Evolutionary conservation across 78 protist genomes (phyloP).

Genomic region (Cavenderia fasciculata): DNA sequence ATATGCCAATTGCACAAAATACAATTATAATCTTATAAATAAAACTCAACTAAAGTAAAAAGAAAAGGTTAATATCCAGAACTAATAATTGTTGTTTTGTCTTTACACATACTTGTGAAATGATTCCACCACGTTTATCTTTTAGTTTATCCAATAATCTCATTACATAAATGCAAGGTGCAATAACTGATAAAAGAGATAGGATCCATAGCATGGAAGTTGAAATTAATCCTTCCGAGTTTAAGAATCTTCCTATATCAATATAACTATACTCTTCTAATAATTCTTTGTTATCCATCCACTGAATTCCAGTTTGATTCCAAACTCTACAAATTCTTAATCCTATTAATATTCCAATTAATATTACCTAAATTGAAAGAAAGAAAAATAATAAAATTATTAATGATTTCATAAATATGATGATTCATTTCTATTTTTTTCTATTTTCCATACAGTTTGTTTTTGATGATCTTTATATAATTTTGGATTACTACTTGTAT

Average conservation of each 20-base stretch:
- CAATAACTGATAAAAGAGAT: conserved; percentile 6
- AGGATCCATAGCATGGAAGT: not conserved
- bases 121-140: conserved; percentile 40
- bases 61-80: not conserved
- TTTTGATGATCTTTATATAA: not conserved
- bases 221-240: not conserved
- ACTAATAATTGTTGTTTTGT: not conserved
- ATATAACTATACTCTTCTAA: conserved; percentile 21
- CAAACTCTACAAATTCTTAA: conserved; percentile 67
- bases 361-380: too few species aligned
- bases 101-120: not conserved
- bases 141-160: conserved; percentile 33
- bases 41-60: not conserved
- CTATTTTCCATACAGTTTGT: not conserved
- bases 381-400: not conserved
- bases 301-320: conserved; percentile 86
- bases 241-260: conserved; percentile 51
- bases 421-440: not conserved
- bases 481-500: conserved; percentile 5
- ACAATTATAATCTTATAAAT: conserved; percentile 15
- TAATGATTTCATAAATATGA: not conserved
- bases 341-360: conserved; percentile 41
- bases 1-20: not conserved
- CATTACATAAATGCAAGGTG: conserved; percentile 33
- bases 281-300: conserved; percentile 64